Evolutionary conservation across 2,329 filamentous ascomycete genomes (phyloP), one percentile per base, ranked within the genome.

Genomic region (Samsoniella hepiali): DNA sequence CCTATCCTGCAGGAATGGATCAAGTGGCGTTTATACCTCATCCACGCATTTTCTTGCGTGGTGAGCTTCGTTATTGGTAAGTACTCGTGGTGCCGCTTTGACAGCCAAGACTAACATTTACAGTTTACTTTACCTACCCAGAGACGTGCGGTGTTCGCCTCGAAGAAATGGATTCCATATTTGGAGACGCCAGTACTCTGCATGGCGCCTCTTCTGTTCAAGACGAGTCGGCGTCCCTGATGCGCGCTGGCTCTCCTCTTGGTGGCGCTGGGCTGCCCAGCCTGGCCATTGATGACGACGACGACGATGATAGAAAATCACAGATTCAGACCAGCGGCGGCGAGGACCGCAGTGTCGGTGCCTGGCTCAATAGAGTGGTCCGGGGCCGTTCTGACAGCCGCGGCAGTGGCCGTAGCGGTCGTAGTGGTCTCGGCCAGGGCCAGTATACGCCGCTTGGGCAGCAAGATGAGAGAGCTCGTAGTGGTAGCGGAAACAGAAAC

Each of bases 1-100:
- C 95, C 95, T 2, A 88, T 98, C 62, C 81, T 98, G 65, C 94
- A 99, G 75, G 91, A 95, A 70, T 87, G 84, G 77, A 98, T 99
- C 71, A 86, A 90, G 70, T 99, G 95, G 95, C 87, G 95, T 40
- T 81, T 98, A 65, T 99, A 99, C 72, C 84, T 99, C 55, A 82
- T 99, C 17, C 95, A 99, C 76, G 95, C 95, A 1, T 97, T 98
- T 76, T 98, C 97, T 80, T 99, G 95, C 74, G 92, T 91, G 60
- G 87, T 89, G 68, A 97, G 92, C 84, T 97, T 99, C 73, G 90
- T 99, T 63, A 88, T 98, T 78, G 95, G 94, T 97, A 83, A 85
- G 91, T 84, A 53, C 29, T 7, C n/a, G 31, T 22, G 32, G 5
- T 10, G 13, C 15, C 32, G 1, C 27, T n/a, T 17, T 4, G 9